Base-by-base conservation (phyloP, 139 green algal species). In the Chlamydomonas sp. region DNA sequence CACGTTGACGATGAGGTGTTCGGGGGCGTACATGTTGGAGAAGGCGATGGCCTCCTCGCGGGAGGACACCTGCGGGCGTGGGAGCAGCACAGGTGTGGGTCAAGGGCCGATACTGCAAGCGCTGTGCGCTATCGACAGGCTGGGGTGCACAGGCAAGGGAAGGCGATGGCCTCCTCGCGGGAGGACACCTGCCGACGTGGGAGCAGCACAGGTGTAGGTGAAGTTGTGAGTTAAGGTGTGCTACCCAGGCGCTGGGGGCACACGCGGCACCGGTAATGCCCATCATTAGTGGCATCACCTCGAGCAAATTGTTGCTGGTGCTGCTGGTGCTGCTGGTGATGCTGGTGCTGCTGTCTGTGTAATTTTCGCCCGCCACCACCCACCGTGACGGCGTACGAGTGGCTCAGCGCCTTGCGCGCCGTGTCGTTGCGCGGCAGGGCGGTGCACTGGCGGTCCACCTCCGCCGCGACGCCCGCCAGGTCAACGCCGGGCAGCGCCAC, bases 1-100 rank as follows among this genome's bases (percentile, higher is more conserved):
- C 58, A 94, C 90, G 90, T 99, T 99, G 15, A 99, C 90, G 77
- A 99, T 99, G 5, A 99, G 91, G 92, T 99, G 98, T 95, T 99
- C 98, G 3, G 98, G 97, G 1, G 98, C 98, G 85, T 99, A 99
- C 49, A 85, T 57, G 90, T 99, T 99, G 90, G 94, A 97, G 83
- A 99, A 96, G n/a, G 74, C 66, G 1, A 93, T 88, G 10, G 97
- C 97, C 87, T 97, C 94, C 86, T 95, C 97, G 77, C 90, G 87
- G 74, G 80, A 89, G 75, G 68, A 68, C 59, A 94, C 91, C 91
- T 94, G 87, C 66, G 66, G 59, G 4, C 49, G 74, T 6, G 66
- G 8, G 62, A 18, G 2, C 14, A 76, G 69, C 69, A 5, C 20
- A 15, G 63, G 5, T 14, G 78, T 2, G 18, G 78, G 84, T 18